Conservation (phyloP, 768 basidiomycete species). For the Filobasidium wieringae region DNA sequence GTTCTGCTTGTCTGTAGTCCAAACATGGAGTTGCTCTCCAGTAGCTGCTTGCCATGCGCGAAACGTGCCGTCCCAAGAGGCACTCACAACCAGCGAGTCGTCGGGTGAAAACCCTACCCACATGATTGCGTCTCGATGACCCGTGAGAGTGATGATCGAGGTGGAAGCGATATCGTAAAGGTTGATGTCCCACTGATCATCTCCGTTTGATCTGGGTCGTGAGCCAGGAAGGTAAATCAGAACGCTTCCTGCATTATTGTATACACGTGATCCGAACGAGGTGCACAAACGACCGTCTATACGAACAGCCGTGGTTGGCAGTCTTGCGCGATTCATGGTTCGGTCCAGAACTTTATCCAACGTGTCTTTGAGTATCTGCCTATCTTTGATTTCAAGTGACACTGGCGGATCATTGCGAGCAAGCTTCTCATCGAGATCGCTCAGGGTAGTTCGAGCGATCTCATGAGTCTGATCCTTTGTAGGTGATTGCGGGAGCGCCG, state of each 20-base stretch:
- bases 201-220: not conserved
- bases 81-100: conserved; percentile 3
- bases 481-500: not conserved
- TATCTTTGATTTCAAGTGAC: not conserved
- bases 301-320: not conserved
- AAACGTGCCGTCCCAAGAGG: not conserved
- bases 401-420: not conserved
- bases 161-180: not conserved
- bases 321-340: not conserved
- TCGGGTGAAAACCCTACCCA: conserved; percentile 6
- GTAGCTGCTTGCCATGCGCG: not conserved
- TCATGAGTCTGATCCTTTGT: not conserved
- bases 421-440: not conserved
- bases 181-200: conserved; percentile 2
- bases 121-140: not conserved
- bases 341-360: not conserved
- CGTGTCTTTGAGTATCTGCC: not conserved
- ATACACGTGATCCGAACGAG: not conserved
- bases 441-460: not conserved
- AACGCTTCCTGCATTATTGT: not conserved
- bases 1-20: conserved; percentile 1
- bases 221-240: not conserved
- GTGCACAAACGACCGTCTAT: not conserved
- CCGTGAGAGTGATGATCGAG: not conserved
- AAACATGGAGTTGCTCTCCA: not conserved